These are phyloP conservation scores for Erodium maritimum DNA, from an alignment of 345 rosid species.

Conservation along the genomic window DNA sequence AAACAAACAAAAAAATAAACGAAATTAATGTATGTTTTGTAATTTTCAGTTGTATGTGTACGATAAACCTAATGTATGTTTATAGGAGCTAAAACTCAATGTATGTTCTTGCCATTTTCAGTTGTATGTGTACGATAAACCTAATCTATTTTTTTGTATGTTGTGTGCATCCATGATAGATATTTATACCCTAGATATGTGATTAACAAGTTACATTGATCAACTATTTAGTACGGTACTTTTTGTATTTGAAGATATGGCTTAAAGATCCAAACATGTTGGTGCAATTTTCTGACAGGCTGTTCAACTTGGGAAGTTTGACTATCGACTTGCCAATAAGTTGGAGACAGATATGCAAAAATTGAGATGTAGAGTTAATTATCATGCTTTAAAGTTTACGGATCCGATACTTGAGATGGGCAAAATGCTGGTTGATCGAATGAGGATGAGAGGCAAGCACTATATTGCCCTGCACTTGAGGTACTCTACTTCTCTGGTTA, in stretches of 20 bases:
- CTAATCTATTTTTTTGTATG: too few relatives aligned
- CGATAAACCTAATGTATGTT: too few relatives aligned
- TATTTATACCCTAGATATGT: not conserved
- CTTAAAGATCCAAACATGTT: not conserved
- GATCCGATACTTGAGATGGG: slow-evolving; percentile 76
- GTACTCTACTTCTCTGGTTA: slow-evolving; percentile 24
- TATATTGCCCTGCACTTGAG: slow-evolving; percentile 91
- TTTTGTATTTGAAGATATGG: not conserved
- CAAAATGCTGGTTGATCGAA: slow-evolving; percentile 45
- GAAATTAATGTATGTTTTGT: too few relatives aligned
- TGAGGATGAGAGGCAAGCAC: slow-evolving; percentile 72
- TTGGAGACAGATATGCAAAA: slow-evolving; percentile 75
- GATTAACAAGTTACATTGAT: not conserved
- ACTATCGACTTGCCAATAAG: slow-evolving; percentile 87
- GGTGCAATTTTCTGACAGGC: slow-evolving; percentile 34
- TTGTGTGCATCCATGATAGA: not conserved
- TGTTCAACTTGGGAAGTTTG: slow-evolving; percentile 78
- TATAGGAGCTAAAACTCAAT: too few relatives aligned
- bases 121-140: too few relatives aligned
- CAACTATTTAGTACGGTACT: not conserved
- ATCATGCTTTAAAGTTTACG: slow-evolving; percentile 80
- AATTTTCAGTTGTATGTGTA: too few relatives aligned
- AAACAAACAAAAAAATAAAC: too few relatives aligned
- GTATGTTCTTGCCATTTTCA: too few relatives aligned
- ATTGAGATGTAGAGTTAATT: slow-evolving; percentile 92